These are phyloP conservation scores for Syzygium malaccense DNA, from an alignment of 441 rosid genomes.

Conservation along the genomic window DNA sequence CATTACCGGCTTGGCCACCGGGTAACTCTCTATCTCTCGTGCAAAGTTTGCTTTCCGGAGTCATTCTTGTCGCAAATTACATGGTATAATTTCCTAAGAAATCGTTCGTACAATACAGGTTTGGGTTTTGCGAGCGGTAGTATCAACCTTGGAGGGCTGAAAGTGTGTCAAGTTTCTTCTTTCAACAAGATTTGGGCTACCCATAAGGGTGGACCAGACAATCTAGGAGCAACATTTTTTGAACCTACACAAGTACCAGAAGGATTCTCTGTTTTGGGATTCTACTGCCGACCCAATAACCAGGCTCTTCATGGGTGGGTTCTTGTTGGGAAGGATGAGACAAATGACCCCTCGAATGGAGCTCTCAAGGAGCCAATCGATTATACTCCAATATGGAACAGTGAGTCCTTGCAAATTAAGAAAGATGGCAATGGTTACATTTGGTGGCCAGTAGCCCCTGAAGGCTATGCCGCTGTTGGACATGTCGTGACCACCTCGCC, in stretches of 20 bases:
- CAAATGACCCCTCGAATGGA: neutral
- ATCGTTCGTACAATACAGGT: constrained; percentile 10
- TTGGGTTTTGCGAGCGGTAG: constrained; percentile 50
- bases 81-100: neutral
- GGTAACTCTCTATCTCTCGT: constrained; percentile 17
- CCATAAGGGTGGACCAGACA: constrained; percentile 64
- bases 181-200: constrained; percentile 61
- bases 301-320: constrained; percentile 6
- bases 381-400: constrained; percentile 4
- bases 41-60: neutral
- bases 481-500: neutral
- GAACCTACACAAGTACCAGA: constrained; percentile 1
- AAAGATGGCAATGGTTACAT: neutral
- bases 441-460: constrained; percentile 7
- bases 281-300: constrained; percentile 6
- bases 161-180: constrained; percentile 56
- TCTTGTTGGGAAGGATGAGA: constrained; percentile 3
- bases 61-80: neutral
- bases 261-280: constrained; percentile 6
- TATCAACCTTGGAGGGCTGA: constrained; percentile 65
- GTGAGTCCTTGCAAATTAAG: neutral
- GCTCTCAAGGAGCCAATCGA: constrained; percentile 1
- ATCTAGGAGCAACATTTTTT: constrained; percentile 68
- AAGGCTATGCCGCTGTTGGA: neutral
- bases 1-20: constrained; percentile 52